Base-by-base conservation (phyloP, 257 asterid genomes). In the Solanum paucissectum region DNA sequence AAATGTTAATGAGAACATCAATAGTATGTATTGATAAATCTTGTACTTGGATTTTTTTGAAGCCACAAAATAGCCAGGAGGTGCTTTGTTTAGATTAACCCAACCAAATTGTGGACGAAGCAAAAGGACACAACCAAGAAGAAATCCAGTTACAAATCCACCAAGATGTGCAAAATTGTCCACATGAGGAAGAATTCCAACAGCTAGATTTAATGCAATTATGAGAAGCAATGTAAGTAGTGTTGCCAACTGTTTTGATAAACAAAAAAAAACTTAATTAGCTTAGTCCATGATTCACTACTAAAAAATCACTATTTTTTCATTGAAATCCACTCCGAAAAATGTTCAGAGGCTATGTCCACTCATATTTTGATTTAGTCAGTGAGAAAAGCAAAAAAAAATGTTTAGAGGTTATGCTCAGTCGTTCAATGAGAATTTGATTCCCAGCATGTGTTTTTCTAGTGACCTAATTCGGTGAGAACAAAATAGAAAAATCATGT, bases 121-220 rank as follows among this genome's bases (percentile, higher is more conserved):
- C 83, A 97, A 87, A n/a, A 95, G 94, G 33, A 97, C 88, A 68
- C 94, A 96, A 14, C 99, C 99, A 3, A 96, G 93, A 2, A 96
- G 85, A 87, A 94, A 96, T 20, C 99, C 99, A 1, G 98, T 90
- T 8, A 87, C 4, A 83, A 97, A 97, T 86, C 99, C 99, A 29
- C 99, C 99, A 37, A 94, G 85, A 88, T 97, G 99, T 20, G 99
- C 99, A 85, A 97, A 97, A 91, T 97, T 97, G 88, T 97, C 99
- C 1, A 97, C 99, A 23, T 97, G 99, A 16, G 99, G 99, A 71
- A 97, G 97, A 87, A 97, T 93, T 88, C 99, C 99, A 20, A 97
- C 98, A 1, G 98, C 97, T 84, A 97, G 88, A 81, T 97, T 97
- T 27, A 97, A 87, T 27, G 91, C 4, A 83, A 95, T 96, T 90